Conservation (phyloP, 2,329 filamentous ascomycete species). For the Cladorrhinum sp. region DNA sequence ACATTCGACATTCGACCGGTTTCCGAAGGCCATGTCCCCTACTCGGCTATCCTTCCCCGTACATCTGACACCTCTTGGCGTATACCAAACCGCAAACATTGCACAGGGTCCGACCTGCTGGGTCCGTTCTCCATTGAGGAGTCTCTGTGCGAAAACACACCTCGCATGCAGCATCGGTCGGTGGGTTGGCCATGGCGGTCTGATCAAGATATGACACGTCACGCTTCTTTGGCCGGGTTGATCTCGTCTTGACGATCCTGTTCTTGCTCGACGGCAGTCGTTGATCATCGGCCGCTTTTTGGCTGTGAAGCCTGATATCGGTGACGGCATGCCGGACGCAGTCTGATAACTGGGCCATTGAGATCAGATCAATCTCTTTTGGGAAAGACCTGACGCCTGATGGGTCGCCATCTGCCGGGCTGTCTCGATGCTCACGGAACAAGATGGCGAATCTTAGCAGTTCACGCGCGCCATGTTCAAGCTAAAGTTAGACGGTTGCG, state of each 20-base stretch:
- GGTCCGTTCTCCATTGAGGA: constrained; percentile 17
- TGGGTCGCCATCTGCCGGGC: not conserved
- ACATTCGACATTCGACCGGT: no score
- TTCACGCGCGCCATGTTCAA: constrained; percentile 15
- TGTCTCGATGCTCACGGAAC: constrained; percentile 6
- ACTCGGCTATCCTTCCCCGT: not conserved
- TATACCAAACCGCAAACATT: constrained; percentile 20
- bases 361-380: constrained; percentile 18
- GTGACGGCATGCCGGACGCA: constrained; percentile 15
- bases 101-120: constrained; percentile 15
- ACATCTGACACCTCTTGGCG: constrained; percentile 13
- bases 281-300: constrained; percentile 2
- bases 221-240: not conserved
- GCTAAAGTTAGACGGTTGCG: not conserved
- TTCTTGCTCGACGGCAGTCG: not conserved
- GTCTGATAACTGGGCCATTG: constrained; percentile 18
- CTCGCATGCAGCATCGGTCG: constrained; percentile 4
- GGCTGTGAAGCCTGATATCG: constrained; percentile 15
- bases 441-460: constrained; percentile 14
- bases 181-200: not conserved
- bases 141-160: constrained; percentile 14
- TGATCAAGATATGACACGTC: not conserved
- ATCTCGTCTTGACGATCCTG: not conserved
- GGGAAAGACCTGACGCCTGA: constrained; percentile 1
- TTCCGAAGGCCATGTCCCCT: not conserved